Evolutionary conservation across 305 asterid genomes (phyloP), one percentile per base, ranked within the genome.

Genomic region (Plantago coronopus): DNA sequence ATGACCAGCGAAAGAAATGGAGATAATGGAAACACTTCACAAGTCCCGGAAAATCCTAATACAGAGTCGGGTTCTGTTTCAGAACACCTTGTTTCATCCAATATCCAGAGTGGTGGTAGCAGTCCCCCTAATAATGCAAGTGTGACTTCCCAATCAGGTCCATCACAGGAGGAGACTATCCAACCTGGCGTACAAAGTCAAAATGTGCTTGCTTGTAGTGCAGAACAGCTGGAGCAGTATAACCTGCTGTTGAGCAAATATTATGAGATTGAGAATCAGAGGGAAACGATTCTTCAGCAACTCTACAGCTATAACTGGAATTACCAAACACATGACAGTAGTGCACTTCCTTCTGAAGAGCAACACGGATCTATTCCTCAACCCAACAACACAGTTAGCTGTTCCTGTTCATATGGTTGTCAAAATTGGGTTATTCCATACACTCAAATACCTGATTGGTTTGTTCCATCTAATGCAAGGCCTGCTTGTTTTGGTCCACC

Each of bases 181-280:
- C 57, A 75, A 45, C 63, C 74, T 66, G 68, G 63, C 51, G 61
- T 43, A 59, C 63, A 77, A 45, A 57, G 54, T 78, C 78, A 73
- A 60, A 64, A 71, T 20, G 81, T 72, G 68, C 65, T 68, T 23
- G 62, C 54, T 16, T 62, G 63, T 54, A 42, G 47, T 60, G 58
- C 83, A 48, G 74, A 64, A 56, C 76, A 64, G 55, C 54, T 68
- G 42, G 88, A 83, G 69, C 84, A 77, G 44, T 85, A 85, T 73
- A 79, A 63, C 62, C 75, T 69, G 53, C 65, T 87, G 79, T 57
- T 80, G 71, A 77, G 71, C 78, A 87, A 74, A 74, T 90, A 87
- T 66, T 81, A 90, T 60, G 94, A 90, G 72, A 62, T 90, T 29
- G 95, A 90, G 72, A 81, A 62, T 61, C 91, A 87, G 78, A 83